These are phyloP conservation scores for Melampsora americana DNA, from an alignment of 1,284 basidiomycete species.

Conservation along the genomic window DNA sequence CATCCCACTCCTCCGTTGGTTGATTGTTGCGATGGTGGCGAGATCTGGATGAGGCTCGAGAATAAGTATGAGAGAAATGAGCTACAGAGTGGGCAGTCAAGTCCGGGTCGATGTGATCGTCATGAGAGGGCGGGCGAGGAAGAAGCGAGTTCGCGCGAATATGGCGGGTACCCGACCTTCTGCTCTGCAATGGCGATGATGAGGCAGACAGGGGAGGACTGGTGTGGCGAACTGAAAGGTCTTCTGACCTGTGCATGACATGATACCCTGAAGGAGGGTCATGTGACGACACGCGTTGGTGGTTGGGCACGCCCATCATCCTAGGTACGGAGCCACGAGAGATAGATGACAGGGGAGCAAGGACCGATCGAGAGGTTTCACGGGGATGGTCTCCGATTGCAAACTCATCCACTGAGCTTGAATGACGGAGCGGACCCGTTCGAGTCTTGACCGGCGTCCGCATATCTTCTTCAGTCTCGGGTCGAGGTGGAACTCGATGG, in stretches of 20 bases:
- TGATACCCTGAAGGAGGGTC: not conserved
- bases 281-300: not conserved
- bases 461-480: constrained; percentile 9
- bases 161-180: not conserved
- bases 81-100: no score
- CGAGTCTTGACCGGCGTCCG: constrained; percentile 23
- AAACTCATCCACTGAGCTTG: constrained; percentile 13
- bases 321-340: not conserved
- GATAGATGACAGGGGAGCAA: constrained; percentile 1
- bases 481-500: no score
- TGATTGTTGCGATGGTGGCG: not conserved
- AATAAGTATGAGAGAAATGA: not conserved
- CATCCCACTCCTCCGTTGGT: constrained; percentile 5
- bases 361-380: not conserved
- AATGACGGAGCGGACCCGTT: constrained; percentile 19
- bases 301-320: not conserved
- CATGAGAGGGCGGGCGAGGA: no score
- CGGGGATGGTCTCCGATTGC: not conserved
- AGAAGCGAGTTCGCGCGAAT: not conserved
- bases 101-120: no score
- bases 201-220: no score
- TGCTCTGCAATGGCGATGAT: no score
- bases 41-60: not conserved
- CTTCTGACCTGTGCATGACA: not conserved
- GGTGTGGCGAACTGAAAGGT: no score